Evolutionary conservation across 2,329 filamentous ascomycete species (phyloP).

Genomic region (Monosporascus sp.): DNA sequence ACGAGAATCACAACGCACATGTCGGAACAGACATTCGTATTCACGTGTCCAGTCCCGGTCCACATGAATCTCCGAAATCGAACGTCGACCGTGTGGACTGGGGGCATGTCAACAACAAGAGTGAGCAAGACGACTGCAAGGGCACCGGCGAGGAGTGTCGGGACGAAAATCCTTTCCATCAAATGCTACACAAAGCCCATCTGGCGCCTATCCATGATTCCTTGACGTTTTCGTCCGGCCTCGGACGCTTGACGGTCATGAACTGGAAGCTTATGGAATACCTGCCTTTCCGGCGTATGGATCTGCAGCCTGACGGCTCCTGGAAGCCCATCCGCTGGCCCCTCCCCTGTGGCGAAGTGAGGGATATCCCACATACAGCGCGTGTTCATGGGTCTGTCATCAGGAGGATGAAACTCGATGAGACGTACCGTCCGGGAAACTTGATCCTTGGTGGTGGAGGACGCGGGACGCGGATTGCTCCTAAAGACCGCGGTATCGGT

Average conservation of each 20-base stretch:
- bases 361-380: conserved; percentile 68
- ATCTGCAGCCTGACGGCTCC: conserved; percentile 63
- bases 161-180: conserved; percentile 40
- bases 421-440: conserved; percentile 69
- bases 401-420: conserved; percentile 60
- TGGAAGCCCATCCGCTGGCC: conserved; percentile 82
- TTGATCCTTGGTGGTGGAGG: conserved; percentile 76
- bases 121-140: conserved; percentile 8
- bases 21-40: conserved; percentile 28
- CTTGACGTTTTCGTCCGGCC: conserved; percentile 57
- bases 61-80: conserved; percentile 1
- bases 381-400: conserved; percentile 71
- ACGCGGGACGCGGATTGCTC: conserved; percentile 58
- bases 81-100: conserved; percentile 7
- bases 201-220: conserved; percentile 63
- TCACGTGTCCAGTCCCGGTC: conserved; percentile 22
- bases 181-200: conserved; percentile 53
- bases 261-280: conserved; percentile 76
- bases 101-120: conserved; percentile 9
- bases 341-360: conserved; percentile 68
- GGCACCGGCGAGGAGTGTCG: conserved; percentile 2
- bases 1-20: background rate
- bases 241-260: conserved; percentile 49
- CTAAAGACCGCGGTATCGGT: conserved; percentile 59
- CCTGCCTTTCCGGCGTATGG: conserved; percentile 76